Base-by-base conservation (phyloP, 2,329 filamentous ascomycete genomes). In the Colletotrichum sp. region DNA sequence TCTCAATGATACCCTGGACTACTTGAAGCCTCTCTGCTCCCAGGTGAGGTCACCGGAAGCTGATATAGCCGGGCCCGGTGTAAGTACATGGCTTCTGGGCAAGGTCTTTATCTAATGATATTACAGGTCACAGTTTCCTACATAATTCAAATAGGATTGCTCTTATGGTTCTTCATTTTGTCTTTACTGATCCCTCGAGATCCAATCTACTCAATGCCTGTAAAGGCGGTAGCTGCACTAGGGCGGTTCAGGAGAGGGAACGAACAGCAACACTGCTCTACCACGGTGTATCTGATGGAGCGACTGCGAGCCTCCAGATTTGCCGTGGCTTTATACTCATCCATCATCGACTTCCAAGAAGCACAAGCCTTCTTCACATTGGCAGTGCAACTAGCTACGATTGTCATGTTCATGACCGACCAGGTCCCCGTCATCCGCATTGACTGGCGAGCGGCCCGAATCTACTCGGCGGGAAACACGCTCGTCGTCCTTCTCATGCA, bases 351-450 rank as follows among this genome's bases (percentile, higher is more conserved):
- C 39, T 73, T 76, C 32, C 80, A 82, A 39, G 80, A 82, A 55
- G 72, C 80, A 0, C 80, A 81, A 62, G 72, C 76, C 12, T 81
- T 78, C 59, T 79, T 82, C 68, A 75, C 80, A 8, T 69, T 72
- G 7, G 78, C 79, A 8, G 77, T 81, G 27, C 79, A 82, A 55
- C 44, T 80, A 29, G 79, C 79, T 15, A 80, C 79, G 3, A 66
- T 81, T 36, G 77, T 74, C 49, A 78, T 77, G 59, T 67, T 71
- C 11, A 61, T 77, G 49, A 75, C 71, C 25, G 74, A 25, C 7
- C 7, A 59, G 25, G 22, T 39, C 5, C 8, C 63, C 9, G 77
- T 57, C 61, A 61, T 61, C 57, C 72, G 8, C 4, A 67, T 78
- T 8, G 73, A 77, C 34, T 49, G 75, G 25, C 69, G 62, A 3